Evolutionary conservation across 108 stramenopile species (phyloP), one percentile per base, ranked within the genome.

Genomic region (Epithemia pelagica): DNA sequence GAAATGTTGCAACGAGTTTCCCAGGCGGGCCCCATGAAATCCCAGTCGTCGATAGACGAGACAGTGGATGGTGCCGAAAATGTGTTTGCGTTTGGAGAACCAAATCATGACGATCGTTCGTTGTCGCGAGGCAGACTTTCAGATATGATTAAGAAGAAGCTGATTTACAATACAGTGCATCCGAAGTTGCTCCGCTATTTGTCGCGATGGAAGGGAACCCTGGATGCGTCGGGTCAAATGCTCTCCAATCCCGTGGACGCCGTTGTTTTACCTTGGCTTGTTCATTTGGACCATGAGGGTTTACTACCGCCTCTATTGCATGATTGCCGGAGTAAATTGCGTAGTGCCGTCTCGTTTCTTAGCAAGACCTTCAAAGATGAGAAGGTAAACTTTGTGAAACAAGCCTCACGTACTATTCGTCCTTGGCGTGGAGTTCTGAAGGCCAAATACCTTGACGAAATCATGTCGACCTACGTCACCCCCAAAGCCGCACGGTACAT

Each of bases 181-280:
- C 31, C 53, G 53, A 66, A 28, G 7, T 20, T 66, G 2, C n/a
- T n/a, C 26, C 71, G 74, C 28, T 62, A 75, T 10, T 28, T 94
- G 2, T 64, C 30, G 27, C 69, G 72, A 21, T 89, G 84, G 84
- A 86, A 79, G 74, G 85, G 84, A 23, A 64, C 56, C 22, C 57
- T 79, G 46, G 72, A 75, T 32, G 58, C 64, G 62, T 46, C 37
- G 37, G 37, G 37, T 10, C 29, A 20, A 32, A 46, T 69, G 24
- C 19, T 28, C 28, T 55, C 54, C 52, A 67, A 55, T 59, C 77
- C 81, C 2, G 64, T 88, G 32, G 80, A 91, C 74, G 52, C 67
- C 1, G 90, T 87, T 88, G 77, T 94, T 25, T 60, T 94, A 31
- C 92, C 89, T 25, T 94, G 92, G 92, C 33, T 94, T 27, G 84